Evolutionary conservation across 345 rosid species (phyloP).

Genomic region (Lumnitzera littorea): DNA sequence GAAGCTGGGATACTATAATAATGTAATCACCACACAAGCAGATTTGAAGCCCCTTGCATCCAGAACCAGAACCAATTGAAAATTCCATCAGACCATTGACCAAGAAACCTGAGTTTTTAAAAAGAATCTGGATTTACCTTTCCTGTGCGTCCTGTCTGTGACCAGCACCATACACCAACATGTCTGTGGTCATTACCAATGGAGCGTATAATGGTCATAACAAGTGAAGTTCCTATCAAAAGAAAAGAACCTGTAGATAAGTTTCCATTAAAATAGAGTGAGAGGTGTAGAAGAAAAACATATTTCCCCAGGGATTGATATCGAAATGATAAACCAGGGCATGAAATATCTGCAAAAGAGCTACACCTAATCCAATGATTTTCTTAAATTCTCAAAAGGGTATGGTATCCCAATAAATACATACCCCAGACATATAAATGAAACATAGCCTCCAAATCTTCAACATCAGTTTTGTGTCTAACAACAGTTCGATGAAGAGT

Average conservation of each 20-base stretch:
- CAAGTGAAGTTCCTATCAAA: conserved; percentile 63
- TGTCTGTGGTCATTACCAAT: conserved; percentile 75
- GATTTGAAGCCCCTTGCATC: too few relatives aligned
- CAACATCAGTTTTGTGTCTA: conserved; percentile 84
- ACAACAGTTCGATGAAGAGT: conserved; percentile 96
- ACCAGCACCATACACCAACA: conserved; percentile 74
- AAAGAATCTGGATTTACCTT: conserved; percentile 39
- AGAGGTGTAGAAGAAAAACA: too few relatives aligned
- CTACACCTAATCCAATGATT: too few relatives aligned
- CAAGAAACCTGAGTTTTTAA: background rate
- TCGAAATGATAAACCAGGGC: too few relatives aligned
- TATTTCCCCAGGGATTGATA: too few relatives aligned
- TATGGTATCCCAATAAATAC: background rate
- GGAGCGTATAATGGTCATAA: conserved; percentile 76
- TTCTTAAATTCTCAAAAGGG: background rate
- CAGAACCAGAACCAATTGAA: background rate
- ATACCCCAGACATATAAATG: conserved; percentile 98
- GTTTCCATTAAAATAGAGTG: background rate
- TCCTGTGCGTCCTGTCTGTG: conserved; percentile 73
- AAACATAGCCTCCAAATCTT: conserved; percentile 92
- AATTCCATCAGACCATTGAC: too few relatives aligned
- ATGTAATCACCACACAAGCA: too few relatives aligned
- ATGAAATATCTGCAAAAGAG: too few relatives aligned
- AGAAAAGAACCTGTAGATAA: conserved; percentile 12
- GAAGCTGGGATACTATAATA: too few relatives aligned